A percentile compares a stretch with the other conserved stretches of the same genome.
phyloP scores from a whole-genome alignment of 2,329 filamentous ascomycete species.

The Cercospora sesami region DNA sequence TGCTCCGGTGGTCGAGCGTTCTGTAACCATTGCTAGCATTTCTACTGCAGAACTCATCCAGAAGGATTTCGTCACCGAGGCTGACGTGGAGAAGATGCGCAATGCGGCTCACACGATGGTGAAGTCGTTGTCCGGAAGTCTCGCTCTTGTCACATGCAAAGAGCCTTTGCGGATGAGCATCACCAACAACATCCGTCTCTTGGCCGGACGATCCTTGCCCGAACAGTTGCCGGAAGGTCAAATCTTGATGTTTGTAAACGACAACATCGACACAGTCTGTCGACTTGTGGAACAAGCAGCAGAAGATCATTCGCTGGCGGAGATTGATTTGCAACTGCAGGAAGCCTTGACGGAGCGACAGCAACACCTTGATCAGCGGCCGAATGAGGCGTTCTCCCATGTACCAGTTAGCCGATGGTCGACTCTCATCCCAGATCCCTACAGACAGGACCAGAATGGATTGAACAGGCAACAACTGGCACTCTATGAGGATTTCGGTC shows the following conservation, averaged over 20 bases:
- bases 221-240: slow-evolving; percentile 87
- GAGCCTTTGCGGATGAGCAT: slow-evolving; percentile 95
- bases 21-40: slow-evolving; percentile 95
- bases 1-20: slow-evolving; percentile 92
- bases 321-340: slow-evolving; percentile 93
- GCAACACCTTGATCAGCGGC: slow-evolving; percentile 70
- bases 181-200: slow-evolving; percentile 92
- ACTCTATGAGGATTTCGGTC: slow-evolving; percentile 94
- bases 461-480: slow-evolving; percentile 89
- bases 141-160: slow-evolving; percentile 97
- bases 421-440: slow-evolving; percentile 89
- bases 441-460: slow-evolving; percentile 71
- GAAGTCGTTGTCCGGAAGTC: slow-evolving; percentile 86
- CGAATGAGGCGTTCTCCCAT: slow-evolving; percentile 82
- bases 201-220: slow-evolving; percentile 61
- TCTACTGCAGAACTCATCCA: slow-evolving; percentile 92
- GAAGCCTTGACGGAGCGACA: slow-evolving; percentile 74
- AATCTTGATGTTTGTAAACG: slow-evolving; percentile 98
- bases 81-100: slow-evolving; percentile 81
- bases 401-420: slow-evolving; percentile 82
- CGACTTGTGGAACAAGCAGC: slow-evolving; percentile 93
- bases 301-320: slow-evolving; percentile 85
- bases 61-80: slow-evolving; percentile 94
- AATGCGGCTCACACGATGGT: slow-evolving; percentile 91
- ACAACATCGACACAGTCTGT: slow-evolving; percentile 91